Evolutionary conservation across 140 eudicot genomes (phyloP).

Genomic region (Flaveria floridana): DNA sequence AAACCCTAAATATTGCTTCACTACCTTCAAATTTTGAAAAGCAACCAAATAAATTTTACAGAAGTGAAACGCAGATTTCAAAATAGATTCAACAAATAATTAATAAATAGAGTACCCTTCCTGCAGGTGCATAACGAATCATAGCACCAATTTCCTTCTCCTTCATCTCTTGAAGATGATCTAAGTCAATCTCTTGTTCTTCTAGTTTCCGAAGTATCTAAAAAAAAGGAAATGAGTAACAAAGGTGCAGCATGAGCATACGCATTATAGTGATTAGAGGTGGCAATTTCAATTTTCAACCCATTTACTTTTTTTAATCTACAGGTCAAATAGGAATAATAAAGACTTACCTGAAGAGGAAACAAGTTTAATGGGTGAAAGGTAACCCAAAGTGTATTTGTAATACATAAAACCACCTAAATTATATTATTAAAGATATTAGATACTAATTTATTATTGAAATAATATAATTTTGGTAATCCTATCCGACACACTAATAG

Average conservation of each 20-base stretch:
- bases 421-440: background rate
- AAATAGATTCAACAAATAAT: slow-evolving; percentile 9
- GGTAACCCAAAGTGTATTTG: background rate
- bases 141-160: slow-evolving; percentile 94
- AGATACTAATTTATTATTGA: background rate
- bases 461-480: background rate
- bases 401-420: background rate
- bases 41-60: slow-evolving; percentile 25
- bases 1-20: slow-evolving; percentile 84
- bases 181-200: slow-evolving; percentile 80
- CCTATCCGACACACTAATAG: background rate
- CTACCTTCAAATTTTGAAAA: slow-evolving; percentile 43
- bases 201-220: slow-evolving; percentile 94
- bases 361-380: background rate
- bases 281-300: slow-evolving; percentile 1
- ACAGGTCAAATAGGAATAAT: background rate
- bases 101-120: slow-evolving; percentile 61
- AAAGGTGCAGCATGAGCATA: slow-evolving; percentile 8
- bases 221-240: slow-evolving; percentile 20
- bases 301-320: slow-evolving; percentile 6
- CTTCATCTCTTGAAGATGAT: slow-evolving; percentile 78
- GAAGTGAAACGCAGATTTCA: background rate
- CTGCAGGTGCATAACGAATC: slow-evolving; percentile 94
- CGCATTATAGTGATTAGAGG: background rate
- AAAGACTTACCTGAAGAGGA: background rate